Evolutionary conservation across 495 filamentous ascomycete species (phyloP), one percentile per base, ranked within the genome.

Genomic region (Podospora sp.): DNA sequence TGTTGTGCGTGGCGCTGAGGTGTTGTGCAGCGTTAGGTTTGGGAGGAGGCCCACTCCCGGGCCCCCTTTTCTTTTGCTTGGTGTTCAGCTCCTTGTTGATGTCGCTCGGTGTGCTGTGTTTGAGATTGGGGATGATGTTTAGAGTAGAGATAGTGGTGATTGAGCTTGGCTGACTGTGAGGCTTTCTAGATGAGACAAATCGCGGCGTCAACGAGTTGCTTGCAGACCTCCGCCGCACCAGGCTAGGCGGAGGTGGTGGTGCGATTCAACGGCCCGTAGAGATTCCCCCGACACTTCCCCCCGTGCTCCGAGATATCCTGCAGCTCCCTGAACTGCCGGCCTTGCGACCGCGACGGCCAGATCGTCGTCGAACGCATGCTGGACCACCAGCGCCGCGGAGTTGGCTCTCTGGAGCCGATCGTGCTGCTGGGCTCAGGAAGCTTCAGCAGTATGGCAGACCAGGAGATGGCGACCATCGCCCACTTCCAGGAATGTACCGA

Each of bases 331-430:
- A 93, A 70, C 86, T 87, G 27, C 87, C 88, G n/a, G 80, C 86
- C 12, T 90, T 90, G 7, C 78, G 78, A 18, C 90, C 90, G 35
- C 87, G 90, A 53, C 81, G 82, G 24, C 82, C 33, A 40, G 59
- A 62, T 40, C 59, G 59, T n/a, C 59, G 59, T 29, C 24, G 27
- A 8, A 26, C 56, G 25, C 25, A 33, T 22, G 78, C 90, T 1
- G 92, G 91, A 0, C 91, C 92, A 4, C 84, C 90, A 9, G 81
- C 91, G 21, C 92, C 92, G 1, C 81, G 80, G 29, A 92, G 90
- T 71, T 95, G 92, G 92, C 71, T 90, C 12, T 74, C 75, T 0
- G 69, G 78, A 67, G 65, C 29, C 57, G 74, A 65, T 69, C 72
- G 27, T 55, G 73, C 7, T 5, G 56, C n/a, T 62, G 65, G 53